Percentiles rank a stretch among this genome's conserved stretches.
Conservation (phyloP, 257 asterid species). For the Salvia hispanica region DNA sequence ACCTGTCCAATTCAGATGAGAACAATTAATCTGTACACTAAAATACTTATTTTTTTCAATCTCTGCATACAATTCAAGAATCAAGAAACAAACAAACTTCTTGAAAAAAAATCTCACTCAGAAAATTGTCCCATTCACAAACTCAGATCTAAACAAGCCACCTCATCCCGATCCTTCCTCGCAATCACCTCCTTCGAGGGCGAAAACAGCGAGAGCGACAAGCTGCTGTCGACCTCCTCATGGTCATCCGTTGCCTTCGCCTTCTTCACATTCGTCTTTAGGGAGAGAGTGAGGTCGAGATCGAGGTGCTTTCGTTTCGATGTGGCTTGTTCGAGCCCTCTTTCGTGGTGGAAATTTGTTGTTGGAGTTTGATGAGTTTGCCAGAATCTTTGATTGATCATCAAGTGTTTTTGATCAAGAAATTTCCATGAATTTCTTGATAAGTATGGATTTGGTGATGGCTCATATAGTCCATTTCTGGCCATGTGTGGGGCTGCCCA, state of each 20-base stretch:
- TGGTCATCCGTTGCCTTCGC: background rate
- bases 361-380: slow-evolving; percentile 23
- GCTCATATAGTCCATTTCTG: slow-evolving; percentile 26
- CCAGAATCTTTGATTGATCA: slow-evolving; percentile 35
- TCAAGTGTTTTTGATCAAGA: slow-evolving; percentile 20
- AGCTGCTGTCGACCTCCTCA: slow-evolving; percentile 38
- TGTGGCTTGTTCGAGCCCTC: background rate
- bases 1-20: slow-evolving; percentile 16
- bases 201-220: slow-evolving; percentile 67
- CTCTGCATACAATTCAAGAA: slow-evolving; percentile 45
- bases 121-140: slow-evolving; percentile 68
- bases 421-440: slow-evolving; percentile 33
- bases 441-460: slow-evolving; percentile 17
- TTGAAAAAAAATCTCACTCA: slow-evolving; percentile 62
- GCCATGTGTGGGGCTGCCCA: slow-evolving; percentile 34
- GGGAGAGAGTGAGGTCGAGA: slow-evolving; percentile 72
- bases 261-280: slow-evolving; percentile 41
- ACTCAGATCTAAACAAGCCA: slow-evolving; percentile 69
- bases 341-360: background rate
- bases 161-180: slow-evolving; percentile 34
- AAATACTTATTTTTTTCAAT: slow-evolving; percentile 4
- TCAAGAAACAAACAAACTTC: slow-evolving; percentile 28
- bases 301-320: slow-evolving; percentile 50
- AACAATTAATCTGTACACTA: slow-evolving; percentile 19
- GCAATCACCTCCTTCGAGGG: slow-evolving; percentile 37